Evolutionary conservation across 345 rosid genomes (phyloP).

Genomic region (Eutrema heterophyllum): DNA sequence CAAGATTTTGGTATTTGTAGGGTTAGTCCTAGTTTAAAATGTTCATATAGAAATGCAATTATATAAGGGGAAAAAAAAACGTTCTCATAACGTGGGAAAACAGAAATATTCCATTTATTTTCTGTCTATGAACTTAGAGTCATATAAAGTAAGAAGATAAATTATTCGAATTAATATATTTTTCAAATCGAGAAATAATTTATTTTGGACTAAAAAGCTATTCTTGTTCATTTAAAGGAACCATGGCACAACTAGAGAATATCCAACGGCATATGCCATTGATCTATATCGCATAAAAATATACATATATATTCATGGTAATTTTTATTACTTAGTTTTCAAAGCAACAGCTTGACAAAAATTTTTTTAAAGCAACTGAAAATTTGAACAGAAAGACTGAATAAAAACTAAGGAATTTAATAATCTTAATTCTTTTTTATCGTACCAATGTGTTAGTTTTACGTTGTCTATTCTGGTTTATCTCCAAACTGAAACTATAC

Average conservation of each 20-base stretch:
- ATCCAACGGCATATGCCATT: constrained; percentile 57
- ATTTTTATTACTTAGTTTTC: not conserved
- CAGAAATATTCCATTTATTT: not conserved
- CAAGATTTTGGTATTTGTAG: not conserved
- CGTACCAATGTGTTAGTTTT: not conserved
- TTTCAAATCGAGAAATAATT: not conserved
- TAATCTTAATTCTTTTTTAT: not conserved
- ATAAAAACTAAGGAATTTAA: not conserved
- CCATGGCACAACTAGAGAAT: constrained; percentile 29
- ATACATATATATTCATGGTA: not conserved
- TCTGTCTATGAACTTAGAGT: constrained; percentile 8
- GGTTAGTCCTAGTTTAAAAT: not conserved
- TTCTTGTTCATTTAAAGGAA: constrained; percentile 22
- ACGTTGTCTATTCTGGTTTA: not conserved
- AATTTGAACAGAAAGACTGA: not conserved
- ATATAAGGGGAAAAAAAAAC: not conserved
- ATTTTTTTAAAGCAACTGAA: not conserved
- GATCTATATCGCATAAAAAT: not conserved
- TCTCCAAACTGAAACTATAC: not conserved
- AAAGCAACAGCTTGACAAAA: not conserved
- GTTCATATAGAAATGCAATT: not conserved
- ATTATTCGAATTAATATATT: constrained; percentile 2
- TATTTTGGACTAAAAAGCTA: constrained; percentile 15
- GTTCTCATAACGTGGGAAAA: not conserved
- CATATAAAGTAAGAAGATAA: constrained; percentile 5